Conservation (phyloP, 2,329 filamentous ascomycete genomes). For the Dothideomycetes sp. region DNA sequence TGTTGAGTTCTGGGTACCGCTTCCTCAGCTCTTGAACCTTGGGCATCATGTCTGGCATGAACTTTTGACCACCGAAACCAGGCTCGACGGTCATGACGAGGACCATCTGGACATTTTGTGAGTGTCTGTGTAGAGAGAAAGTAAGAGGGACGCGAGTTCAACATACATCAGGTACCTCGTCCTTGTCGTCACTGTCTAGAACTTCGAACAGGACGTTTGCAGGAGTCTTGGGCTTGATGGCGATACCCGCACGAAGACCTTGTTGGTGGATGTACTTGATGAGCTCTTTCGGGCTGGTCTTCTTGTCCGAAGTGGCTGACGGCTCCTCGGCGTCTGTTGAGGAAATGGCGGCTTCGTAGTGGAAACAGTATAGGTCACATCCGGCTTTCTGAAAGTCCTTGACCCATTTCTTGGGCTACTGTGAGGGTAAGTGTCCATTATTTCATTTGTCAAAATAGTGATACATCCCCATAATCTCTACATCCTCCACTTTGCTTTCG, state of each 20-base stretch:
- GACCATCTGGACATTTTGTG: conserved; percentile 60
- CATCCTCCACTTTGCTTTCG: too few relatives aligned
- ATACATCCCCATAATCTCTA: too few relatives aligned
- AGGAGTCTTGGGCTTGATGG: conserved; percentile 84
- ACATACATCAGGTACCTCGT: conserved; percentile 81
- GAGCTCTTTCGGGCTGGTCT: conserved; percentile 73
- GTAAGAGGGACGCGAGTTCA: background rate
- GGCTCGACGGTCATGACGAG: conserved; percentile 97
- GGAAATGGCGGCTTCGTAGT: conserved; percentile 85
- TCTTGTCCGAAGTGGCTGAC: conserved; percentile 53
- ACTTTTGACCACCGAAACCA: conserved; percentile 95
- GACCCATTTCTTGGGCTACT: conserved; percentile 93
- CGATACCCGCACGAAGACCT: conserved; percentile 84
- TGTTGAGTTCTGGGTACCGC: conserved; percentile 84
- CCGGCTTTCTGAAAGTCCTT: conserved; percentile 88
- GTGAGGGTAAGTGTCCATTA: background rate
- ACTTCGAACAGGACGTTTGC: conserved; percentile 91
- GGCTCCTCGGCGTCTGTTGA: conserved; percentile 78
- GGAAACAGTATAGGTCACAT: conserved; percentile 99
- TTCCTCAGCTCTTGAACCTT: conserved; percentile 79
- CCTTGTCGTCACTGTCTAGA: conserved; percentile 58
- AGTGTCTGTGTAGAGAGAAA: background rate
- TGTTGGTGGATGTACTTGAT: conserved; percentile 83
- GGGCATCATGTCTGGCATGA: conserved; percentile 91
- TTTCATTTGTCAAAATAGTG: background rate